Conservation (phyloP, 768 basidiomycete genomes). For the Podaxis sp. region DNA sequence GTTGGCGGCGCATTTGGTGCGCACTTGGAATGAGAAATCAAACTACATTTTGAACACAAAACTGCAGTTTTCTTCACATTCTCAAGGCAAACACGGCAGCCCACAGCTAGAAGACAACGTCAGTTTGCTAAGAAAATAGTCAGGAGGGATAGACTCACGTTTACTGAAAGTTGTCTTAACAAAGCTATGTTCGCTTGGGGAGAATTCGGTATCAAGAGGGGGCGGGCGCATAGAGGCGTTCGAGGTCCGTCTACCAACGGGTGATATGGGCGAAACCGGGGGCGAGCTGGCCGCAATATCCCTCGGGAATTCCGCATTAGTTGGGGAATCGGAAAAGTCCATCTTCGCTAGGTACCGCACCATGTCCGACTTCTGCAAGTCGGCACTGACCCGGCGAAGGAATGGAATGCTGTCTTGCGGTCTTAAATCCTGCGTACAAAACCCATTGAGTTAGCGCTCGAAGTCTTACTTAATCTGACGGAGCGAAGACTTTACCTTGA, state of each 20-base stretch:
- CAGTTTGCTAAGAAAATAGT: constrained; percentile 12
- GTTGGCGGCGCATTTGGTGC: constrained; percentile 71
- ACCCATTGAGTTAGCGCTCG: constrained; percentile 5
- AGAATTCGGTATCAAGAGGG: constrained; percentile 46
- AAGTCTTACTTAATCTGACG: not conserved
- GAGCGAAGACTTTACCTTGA: constrained; percentile 55
- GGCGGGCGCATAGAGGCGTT: constrained; percentile 38
- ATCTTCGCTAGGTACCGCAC: constrained; percentile 52
- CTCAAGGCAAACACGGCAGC: constrained; percentile 79
- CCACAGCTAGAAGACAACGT: constrained; percentile 58
- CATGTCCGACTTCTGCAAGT: constrained; percentile 72
- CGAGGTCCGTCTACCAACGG: constrained; percentile 40
- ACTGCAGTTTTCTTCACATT: constrained; percentile 85
- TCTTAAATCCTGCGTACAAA: constrained; percentile 61
- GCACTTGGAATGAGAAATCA: constrained; percentile 85
- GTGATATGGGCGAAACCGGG: constrained; percentile 31
- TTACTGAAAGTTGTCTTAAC: constrained; percentile 93
- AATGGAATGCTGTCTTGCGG: constrained; percentile 96
- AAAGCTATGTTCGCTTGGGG: constrained; percentile 75
- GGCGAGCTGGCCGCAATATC: constrained; percentile 33
- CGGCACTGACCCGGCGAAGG: constrained; percentile 86
- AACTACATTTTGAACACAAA: constrained; percentile 85
- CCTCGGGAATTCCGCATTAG: constrained; percentile 33
- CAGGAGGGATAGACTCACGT: constrained; percentile 51
- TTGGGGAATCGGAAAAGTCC: constrained; percentile 44